Evolutionary conservation across 1,284 basidiomycete species (phyloP).

Genomic region (Boletus sp.): DNA sequence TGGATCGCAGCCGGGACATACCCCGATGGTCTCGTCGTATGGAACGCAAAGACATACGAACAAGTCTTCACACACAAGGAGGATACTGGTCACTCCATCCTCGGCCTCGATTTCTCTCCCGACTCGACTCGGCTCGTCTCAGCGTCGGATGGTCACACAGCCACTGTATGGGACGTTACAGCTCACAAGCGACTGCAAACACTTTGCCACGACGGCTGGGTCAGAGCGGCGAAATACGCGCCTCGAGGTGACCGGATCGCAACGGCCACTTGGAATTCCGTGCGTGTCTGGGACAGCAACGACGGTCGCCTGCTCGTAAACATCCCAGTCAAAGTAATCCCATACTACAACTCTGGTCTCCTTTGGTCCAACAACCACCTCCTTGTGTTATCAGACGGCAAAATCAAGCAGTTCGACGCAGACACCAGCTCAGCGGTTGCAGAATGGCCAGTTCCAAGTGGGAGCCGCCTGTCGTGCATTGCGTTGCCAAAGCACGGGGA

Average conservation of each 20-base stretch:
- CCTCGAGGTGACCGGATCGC: background rate
- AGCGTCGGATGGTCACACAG: accelerated
- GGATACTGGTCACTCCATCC: accelerated
- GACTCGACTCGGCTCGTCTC: no score
- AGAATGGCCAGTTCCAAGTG: background rate
- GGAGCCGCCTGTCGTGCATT: background rate
- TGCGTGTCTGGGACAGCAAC: background rate
- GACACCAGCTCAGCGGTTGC: background rate
- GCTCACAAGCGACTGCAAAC: no score
- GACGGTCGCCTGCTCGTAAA: background rate
- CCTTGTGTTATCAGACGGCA: background rate
- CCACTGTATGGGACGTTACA: no score
- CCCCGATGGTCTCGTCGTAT: no score
- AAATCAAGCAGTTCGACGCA: background rate
- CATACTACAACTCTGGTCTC: background rate
- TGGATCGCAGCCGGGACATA: no score
- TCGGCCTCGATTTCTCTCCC: no score
- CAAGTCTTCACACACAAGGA: no score
- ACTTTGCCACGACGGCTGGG: no score
- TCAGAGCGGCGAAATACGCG: background rate
- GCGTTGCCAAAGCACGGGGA: background rate
- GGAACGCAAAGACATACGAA: no score
- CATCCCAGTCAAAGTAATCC: background rate
- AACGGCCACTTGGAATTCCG: background rate
- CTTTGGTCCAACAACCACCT: background rate